Evolutionary conservation across 306 rosid species (phyloP).

Genomic region (Cicer judaicum): DNA sequence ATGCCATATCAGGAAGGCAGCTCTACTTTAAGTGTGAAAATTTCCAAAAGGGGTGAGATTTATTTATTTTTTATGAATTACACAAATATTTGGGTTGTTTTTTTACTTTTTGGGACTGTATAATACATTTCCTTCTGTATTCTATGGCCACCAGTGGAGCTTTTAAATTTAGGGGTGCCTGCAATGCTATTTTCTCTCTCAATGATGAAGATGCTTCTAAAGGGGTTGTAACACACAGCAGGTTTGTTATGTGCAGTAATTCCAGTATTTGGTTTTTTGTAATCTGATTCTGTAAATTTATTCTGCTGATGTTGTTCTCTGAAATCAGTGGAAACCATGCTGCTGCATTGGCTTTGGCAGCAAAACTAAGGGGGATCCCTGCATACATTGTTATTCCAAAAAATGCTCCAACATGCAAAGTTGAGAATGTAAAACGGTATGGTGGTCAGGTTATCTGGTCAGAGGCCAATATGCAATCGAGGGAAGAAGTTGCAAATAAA

Average conservation of each 20-base stretch:
- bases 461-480: conserved; percentile 67
- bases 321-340: conserved; percentile 91
- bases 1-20: conserved; percentile 69
- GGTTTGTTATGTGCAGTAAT: conserved; percentile 55
- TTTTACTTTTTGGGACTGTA: background rate
- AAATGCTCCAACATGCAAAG: conserved; percentile 82
- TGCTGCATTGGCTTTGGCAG: conserved; percentile 96
- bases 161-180: conserved; percentile 91
- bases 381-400: conserved; percentile 82
- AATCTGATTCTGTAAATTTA: conserved; percentile 18
- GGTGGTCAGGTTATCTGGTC: conserved; percentile 83
- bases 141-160: conserved; percentile 66
- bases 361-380: conserved; percentile 81
- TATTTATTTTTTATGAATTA: conserved; percentile 22
- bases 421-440: conserved; percentile 84
- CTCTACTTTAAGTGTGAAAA: conserved; percentile 90
- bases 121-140: conserved; percentile 17
- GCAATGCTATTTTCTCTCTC: conserved; percentile 91
- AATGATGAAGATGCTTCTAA: conserved; percentile 70
- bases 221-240: conserved; percentile 96
- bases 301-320: conserved; percentile 48
- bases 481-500: conserved; percentile 68
- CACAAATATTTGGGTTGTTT: background rate
- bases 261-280: conserved; percentile 17
- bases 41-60: conserved; percentile 83